Base-by-base conservation (phyloP, 495 filamentous ascomycete species). In the Penicillium parvum region DNA sequence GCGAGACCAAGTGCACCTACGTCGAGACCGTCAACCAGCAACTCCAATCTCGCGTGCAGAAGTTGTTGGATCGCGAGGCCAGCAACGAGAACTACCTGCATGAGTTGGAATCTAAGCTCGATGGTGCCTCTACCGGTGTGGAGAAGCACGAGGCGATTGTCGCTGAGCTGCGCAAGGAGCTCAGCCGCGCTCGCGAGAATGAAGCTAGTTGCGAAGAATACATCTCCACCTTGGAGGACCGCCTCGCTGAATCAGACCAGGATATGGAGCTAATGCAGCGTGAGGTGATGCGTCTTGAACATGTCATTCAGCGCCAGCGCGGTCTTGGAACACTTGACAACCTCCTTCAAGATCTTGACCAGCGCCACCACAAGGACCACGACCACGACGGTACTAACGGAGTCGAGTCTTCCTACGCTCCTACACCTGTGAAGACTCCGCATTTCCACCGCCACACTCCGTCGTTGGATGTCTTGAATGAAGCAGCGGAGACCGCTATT, bases 231-330 rank as follows among this genome's bases (percentile, higher is more conserved):
- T 72, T 99, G 23, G 92, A 99, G 64, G 92, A 97, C 63, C 84
- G 92, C 12, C 78, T 99, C 11, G 94, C 94, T 1, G 92, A 99
- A 64, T 80, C 89, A 4, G 92, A 99, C 53, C 91, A 96, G 58
- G 94, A 99, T 55, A 83, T 88, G 56, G 92, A 97, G 57, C 61
- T 95, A 42, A 95, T 97, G 90, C 88, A 96, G 65, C 85, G 90
- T 18, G 92, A 99, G 59, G 86, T 99, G 53, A 83, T 94, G 60
- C 81, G 91, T 26, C 72, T 99, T 23, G 91, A 96, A 61, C 87
- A 96, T 65, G 89, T 97, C 16, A 78, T 99, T 36, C 91, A 97
- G 57, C 88, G 94, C 34, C 92, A 99, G 58, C 78, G 94, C 28
- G 95, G 89, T 58, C 78, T 99, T 27, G 90, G 92, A 10, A 95